Percentiles rank a stretch among this genome's conserved stretches.
Evolutionary conservation across 768 basidiomycete genomes (phyloP).

Genomic region (Leccinum truebloodii): DNA sequence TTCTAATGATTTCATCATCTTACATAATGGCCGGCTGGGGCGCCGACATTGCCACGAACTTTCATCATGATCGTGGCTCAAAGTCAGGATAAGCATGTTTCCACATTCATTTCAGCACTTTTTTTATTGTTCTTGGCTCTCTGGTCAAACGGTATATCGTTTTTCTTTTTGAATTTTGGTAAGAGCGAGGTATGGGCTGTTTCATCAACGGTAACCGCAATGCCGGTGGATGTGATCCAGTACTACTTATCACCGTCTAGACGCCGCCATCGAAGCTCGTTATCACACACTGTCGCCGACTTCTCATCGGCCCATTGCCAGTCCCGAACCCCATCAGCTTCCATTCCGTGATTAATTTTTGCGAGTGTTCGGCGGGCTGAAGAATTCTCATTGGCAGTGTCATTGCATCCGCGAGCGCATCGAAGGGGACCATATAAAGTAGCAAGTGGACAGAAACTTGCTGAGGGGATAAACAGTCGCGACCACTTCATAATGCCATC

Average conservation of each 20-base stretch:
- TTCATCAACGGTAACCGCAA: not conserved
- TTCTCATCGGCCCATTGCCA: not conserved
- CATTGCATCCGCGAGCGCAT: not conserved
- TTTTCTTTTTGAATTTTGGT: too few species aligned
- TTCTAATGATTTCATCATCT: too few species aligned
- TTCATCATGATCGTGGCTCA: too few species aligned
- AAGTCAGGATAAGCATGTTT: too few species aligned
- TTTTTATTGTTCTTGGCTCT: not conserved
- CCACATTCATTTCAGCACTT: too few species aligned
- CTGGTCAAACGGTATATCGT: not conserved
- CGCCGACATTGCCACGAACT: too few species aligned
- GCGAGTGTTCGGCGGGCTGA: not conserved
- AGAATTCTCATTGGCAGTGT: too few species aligned
- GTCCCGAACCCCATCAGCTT: not conserved
- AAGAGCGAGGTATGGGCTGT: not conserved
- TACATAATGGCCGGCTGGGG: too few species aligned
- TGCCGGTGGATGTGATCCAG: too few species aligned
- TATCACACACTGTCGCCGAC: not conserved
- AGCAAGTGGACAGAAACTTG: not conserved
- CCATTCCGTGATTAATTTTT: not conserved
- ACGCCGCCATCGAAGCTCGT: not conserved
- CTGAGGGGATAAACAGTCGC: not conserved
- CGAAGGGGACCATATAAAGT: not conserved
- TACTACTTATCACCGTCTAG: too few species aligned
- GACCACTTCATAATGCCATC: conserved; percentile 2